Conservation (phyloP, 306 rosid genomes). For the Sindora glabra region DNA sequence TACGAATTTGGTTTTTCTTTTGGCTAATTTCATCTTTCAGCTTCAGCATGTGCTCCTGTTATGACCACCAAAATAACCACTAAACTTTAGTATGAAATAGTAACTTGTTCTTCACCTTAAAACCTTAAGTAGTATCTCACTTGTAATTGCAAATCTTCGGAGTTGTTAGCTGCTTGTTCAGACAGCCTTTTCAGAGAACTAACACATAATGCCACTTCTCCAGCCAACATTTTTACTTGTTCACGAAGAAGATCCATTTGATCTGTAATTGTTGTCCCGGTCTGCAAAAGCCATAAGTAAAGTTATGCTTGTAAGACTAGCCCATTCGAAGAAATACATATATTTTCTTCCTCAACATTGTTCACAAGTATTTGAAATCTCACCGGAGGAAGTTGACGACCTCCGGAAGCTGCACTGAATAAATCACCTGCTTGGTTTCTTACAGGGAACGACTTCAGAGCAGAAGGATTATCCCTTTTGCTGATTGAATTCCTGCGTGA, state of each 20-base stretch:
- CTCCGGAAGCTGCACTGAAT: constrained; percentile 50
- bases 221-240: constrained; percentile 86
- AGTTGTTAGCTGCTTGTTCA: constrained; percentile 54
- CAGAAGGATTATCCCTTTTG: constrained; percentile 47
- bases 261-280: constrained; percentile 75
- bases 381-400: constrained; percentile 51
- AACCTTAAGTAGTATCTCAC: constrained; percentile 34
- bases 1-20: constrained; percentile 66
- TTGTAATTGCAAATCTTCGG: constrained; percentile 58
- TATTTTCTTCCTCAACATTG: background rate
- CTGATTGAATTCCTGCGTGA: constrained; percentile 56
- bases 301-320: background rate
- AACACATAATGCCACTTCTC: constrained; percentile 76
- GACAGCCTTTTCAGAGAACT: constrained; percentile 83
- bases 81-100: constrained; percentile 13
- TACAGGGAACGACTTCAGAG: constrained; percentile 49
- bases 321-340: background rate
- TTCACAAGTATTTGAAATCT: constrained; percentile 24
- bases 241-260: constrained; percentile 88
- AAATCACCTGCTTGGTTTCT: constrained; percentile 84
- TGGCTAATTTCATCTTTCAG: constrained; percentile 71
- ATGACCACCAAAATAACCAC: constrained; percentile 14
- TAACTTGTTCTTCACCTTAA: constrained; percentile 5
- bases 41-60: constrained; percentile 60
- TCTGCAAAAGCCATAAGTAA: constrained; percentile 33